phyloP scores from a whole-genome alignment of 2,329 filamentous ascomycete species.

The Bimuria novae-zelandiae region DNA sequence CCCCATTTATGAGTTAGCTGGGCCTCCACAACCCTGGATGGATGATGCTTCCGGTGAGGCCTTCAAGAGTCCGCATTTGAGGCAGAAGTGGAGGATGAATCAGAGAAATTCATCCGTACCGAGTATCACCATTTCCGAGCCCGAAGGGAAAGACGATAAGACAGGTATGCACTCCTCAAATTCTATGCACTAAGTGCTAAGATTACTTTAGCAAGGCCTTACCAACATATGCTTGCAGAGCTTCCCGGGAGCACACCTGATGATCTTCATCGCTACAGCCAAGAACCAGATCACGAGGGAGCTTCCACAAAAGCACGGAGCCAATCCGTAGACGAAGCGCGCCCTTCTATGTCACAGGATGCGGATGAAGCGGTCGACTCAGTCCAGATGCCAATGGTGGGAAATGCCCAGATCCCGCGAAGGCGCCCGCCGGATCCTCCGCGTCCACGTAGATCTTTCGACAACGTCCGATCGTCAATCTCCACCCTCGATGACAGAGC shows the following conservation, averaged over 20 bases:
- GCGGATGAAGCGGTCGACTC: too few species aligned
- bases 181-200: slow-evolving; percentile 6
- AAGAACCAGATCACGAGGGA: too few species aligned
- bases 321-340: too few species aligned
- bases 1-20: slow-evolving; percentile 26
- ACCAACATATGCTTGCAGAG: slow-evolving; percentile 26
- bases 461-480: slow-evolving; percentile 4
- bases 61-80: slow-evolving; percentile 29
- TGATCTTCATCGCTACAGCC: slow-evolving; percentile 20
- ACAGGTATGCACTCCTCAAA: slow-evolving; percentile 16
- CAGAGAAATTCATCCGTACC: slow-evolving; percentile 29
- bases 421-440: neutral
- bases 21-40: slow-evolving; percentile 23
- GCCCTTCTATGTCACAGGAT: too few species aligned
- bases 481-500: neutral
- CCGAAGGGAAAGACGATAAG: slow-evolving; percentile 15
- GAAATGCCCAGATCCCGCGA: neutral
- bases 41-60: slow-evolving; percentile 15
- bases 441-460: slow-evolving; percentile 6
- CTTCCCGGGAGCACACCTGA: slow-evolving; percentile 36
- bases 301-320: too few species aligned
- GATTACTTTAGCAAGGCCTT: slow-evolving; percentile 12
- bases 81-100: slow-evolving; percentile 25
- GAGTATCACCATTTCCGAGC: slow-evolving; percentile 24
- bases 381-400: too few species aligned